phyloP scores from a whole-genome alignment of 768 basidiomycete genomes.

The Porpolomopsis calyptriformis region DNA sequence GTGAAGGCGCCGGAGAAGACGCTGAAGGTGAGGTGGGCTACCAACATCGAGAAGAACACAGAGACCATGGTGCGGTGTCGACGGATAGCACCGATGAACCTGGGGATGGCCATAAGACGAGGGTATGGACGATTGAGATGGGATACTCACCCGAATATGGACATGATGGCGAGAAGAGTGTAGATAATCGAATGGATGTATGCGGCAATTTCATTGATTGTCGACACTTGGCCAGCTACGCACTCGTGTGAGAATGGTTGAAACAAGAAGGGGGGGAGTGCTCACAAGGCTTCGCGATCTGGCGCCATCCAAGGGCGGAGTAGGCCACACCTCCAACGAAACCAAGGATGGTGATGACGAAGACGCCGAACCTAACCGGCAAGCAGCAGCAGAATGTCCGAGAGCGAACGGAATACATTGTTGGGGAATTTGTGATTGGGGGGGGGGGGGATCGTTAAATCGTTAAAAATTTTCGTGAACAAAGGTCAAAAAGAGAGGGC shows the following conservation, averaged over 20 bases:
- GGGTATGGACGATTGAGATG: not conserved
- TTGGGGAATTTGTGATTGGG: not conserved
- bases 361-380: constrained; percentile 8
- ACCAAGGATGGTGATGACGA: constrained; percentile 30
- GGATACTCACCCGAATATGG: constrained; percentile 31
- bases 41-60: constrained; percentile 31
- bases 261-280: constrained; percentile 13
- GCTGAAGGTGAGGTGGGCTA: constrained; percentile 35
- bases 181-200: constrained; percentile 35
- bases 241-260: constrained; percentile 1
- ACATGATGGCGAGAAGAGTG: constrained; percentile 31
- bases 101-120: constrained; percentile 8
- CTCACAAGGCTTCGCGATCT: constrained; percentile 17
- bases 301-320: constrained; percentile 28
- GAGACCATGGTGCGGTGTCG: constrained; percentile 31
- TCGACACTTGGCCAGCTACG: constrained; percentile 12
- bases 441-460: not conserved
- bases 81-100: constrained; percentile 34
- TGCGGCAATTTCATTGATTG: constrained; percentile 29
- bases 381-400: constrained; percentile 5
- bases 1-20: constrained; percentile 34
- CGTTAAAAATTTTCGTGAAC: not conserved
- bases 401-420: constrained; percentile 3
- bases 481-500: not conserved
- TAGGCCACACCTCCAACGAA: constrained; percentile 31